Conservation (phyloP, 208 protist species). For the Strigomonas culicis region DNA sequence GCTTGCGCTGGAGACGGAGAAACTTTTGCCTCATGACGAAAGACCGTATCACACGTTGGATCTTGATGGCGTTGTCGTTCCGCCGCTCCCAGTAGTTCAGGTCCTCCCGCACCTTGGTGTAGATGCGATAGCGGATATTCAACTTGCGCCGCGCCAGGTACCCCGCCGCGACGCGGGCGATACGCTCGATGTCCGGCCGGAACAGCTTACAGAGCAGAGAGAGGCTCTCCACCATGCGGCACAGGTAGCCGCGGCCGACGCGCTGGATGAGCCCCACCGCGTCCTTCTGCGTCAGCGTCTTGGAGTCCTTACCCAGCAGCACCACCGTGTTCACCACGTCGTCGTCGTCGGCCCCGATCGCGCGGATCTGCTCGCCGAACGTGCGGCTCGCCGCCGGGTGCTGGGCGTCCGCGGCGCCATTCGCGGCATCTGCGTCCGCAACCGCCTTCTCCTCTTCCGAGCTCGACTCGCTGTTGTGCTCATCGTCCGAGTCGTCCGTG, state of each 20-base stretch:
- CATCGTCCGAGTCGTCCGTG: slow-evolving; percentile 14
- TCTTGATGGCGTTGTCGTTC: slow-evolving; percentile 26
- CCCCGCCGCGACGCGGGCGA: slow-evolving; percentile 40
- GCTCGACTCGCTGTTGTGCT: neutral
- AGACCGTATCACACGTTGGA: slow-evolving; percentile 44
- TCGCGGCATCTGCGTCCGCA: neutral
- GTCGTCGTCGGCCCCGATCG: neutral
- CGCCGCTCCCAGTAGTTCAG: slow-evolving; percentile 39
- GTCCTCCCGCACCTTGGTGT: slow-evolving; percentile 16
- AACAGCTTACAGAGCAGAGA: slow-evolving; percentile 29
- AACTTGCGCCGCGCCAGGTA: slow-evolving; percentile 27
- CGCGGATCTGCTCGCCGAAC: neutral
- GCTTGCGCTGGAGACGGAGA: slow-evolving; percentile 36
- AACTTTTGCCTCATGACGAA: slow-evolving; percentile 41
- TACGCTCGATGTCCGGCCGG: slow-evolving; percentile 27
- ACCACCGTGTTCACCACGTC: neutral
- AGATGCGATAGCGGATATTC: slow-evolving; percentile 25
- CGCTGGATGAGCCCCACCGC: slow-evolving; percentile 35
- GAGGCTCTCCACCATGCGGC: slow-evolving; percentile 34
- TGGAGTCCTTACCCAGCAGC: slow-evolving; percentile 6
- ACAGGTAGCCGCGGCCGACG: slow-evolving; percentile 35
- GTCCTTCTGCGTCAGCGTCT: slow-evolving; percentile 3
- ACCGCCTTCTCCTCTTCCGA: no score
- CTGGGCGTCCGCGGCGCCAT: neutral
- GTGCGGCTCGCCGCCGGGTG: neutral